Evolutionary conservation across 2,329 filamentous ascomycete genomes (phyloP).

Genomic region (Dactylellina leptospora): DNA sequence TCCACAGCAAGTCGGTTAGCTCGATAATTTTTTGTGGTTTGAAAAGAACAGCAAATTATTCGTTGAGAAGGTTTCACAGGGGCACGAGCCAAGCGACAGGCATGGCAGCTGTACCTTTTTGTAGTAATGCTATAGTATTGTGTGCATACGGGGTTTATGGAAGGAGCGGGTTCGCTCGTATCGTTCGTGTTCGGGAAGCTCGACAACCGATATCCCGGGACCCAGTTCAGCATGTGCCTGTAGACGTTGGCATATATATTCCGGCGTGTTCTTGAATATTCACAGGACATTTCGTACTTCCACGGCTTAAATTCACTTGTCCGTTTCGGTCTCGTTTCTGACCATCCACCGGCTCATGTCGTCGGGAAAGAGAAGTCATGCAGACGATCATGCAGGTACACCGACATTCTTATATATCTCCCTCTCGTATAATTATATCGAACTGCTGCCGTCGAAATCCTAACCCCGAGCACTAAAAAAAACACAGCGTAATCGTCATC

Average conservation of each 20-base stretch:
- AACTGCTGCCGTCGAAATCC: too few species aligned
- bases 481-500: too few species aligned
- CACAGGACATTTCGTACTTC: too few species aligned
- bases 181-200: slow-evolving; percentile 35
- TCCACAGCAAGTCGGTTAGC: not conserved
- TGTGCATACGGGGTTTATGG: not conserved
- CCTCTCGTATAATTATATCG: too few species aligned
- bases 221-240: too few species aligned
- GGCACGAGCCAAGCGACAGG: slow-evolving; percentile 20
- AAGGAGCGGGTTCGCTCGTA: not conserved
- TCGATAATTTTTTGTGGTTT: slow-evolving; percentile 25
- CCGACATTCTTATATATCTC: too few species aligned
- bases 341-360: not conserved
- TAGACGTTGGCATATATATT: slow-evolving; percentile 9
- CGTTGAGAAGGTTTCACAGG: slow-evolving; percentile 49
- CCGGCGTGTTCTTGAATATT: too few species aligned
- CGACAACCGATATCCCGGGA: slow-evolving; percentile 43
- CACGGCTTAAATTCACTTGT: slow-evolving; percentile 24
- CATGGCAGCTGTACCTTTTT: too few species aligned
- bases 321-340: not conserved
- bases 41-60: slow-evolving; percentile 53
- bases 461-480: too few species aligned
- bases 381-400: not conserved
- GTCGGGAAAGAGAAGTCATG: not conserved
- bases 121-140: not conserved